phyloP scores from a whole-genome alignment of 2,329 filamentous ascomycete genomes.

The Sclerotinia borealis region DNA sequence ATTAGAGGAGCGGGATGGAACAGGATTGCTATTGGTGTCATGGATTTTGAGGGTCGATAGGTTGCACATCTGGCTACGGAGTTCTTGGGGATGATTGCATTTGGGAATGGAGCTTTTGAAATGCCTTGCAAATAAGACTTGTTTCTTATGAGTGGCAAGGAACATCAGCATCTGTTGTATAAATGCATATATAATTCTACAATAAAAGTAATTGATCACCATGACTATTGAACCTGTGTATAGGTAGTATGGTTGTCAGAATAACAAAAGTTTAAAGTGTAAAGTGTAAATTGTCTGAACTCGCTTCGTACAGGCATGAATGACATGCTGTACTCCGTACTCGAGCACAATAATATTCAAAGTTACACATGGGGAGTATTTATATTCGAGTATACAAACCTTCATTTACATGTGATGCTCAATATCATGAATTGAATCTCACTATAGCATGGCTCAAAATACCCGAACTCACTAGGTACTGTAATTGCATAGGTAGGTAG shows the following conservation, averaged over 20 bases:
- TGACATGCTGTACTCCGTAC: too few species aligned
- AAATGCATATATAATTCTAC: not conserved
- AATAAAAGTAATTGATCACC: constrained; percentile 1
- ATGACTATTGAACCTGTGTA: not conserved
- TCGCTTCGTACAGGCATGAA: too few species aligned
- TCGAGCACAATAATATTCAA: too few species aligned
- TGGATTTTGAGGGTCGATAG: constrained; percentile 2
- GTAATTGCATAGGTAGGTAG: too few species aligned
- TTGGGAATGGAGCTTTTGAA: constrained; percentile 10
- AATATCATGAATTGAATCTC: not conserved
- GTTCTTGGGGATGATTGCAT: constrained; percentile 9
- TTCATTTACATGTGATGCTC: not conserved
- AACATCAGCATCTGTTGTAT: not conserved
- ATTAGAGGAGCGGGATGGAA: constrained; percentile 7
- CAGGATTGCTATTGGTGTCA: constrained; percentile 4
- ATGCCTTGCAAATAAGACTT: not conserved
- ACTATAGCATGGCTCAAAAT: too few species aligned
- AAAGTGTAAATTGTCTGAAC: not conserved
- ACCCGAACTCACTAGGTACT: too few species aligned
- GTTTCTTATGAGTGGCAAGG: not conserved
- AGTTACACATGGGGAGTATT: not conserved
- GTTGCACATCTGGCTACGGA: constrained; percentile 8
- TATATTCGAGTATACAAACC: not conserved
- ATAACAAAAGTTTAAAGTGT: not conserved
- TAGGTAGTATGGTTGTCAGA: not conserved